Conservation (phyloP, 2,329 filamentous ascomycete species). For the Rutstroemia sp. region DNA sequence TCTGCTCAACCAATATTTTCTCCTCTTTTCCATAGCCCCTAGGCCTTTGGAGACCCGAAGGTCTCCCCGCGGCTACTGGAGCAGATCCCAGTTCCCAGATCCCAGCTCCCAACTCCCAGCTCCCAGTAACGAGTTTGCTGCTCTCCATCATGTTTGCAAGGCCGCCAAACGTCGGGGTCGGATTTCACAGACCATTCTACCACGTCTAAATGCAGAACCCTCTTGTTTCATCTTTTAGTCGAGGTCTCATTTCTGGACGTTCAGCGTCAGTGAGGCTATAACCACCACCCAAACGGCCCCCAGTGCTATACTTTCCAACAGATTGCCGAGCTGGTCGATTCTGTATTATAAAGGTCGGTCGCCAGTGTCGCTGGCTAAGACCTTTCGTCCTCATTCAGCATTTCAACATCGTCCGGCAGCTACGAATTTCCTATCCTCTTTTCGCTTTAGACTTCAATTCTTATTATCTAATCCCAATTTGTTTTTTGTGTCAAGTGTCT, state of each 20-base stretch:
- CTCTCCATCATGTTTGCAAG: background rate
- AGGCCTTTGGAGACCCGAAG: slow-evolving; percentile 3
- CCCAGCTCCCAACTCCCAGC: no score
- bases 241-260: slow-evolving; percentile 10
- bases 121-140: background rate
- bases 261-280: slow-evolving; percentile 9
- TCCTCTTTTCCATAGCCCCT: background rate
- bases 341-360: slow-evolving; percentile 10
- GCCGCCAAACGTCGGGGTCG: slow-evolving; percentile 1
- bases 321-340: slow-evolving; percentile 5
- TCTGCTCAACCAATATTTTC: slow-evolving; percentile 3
- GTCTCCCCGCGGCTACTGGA: slow-evolving; percentile 3
- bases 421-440: slow-evolving; percentile 4
- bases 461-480: slow-evolving; percentile 2
- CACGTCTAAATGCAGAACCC: slow-evolving; percentile 5
- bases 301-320: slow-evolving; percentile 6
- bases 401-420: background rate
- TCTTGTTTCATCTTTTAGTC: slow-evolving; percentile 8
- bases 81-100: background rate
- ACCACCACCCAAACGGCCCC: slow-evolving; percentile 5
- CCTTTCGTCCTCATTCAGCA: slow-evolving; percentile 8
- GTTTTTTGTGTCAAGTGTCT: slow-evolving; percentile 7
- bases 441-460: slow-evolving; percentile 6
- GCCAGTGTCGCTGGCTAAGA: slow-evolving; percentile 8
- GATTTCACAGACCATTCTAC: background rate